Base-by-base conservation (phyloP, 1,284 basidiomycete species). In the Cystobasidium sp. region DNA sequence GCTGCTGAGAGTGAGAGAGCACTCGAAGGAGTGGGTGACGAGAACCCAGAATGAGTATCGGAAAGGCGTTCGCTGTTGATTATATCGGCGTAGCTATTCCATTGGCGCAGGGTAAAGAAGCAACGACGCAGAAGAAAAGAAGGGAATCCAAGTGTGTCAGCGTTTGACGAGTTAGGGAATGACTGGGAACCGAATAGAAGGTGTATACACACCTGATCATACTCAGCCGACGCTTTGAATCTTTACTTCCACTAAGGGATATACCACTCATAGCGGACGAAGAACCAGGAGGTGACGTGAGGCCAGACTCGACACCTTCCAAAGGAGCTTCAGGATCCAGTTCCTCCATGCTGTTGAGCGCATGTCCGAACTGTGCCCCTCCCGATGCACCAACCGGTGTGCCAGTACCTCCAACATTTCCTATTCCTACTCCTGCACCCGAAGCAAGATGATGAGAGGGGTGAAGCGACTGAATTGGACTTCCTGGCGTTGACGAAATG, bases 11-110 rank as follows among this genome's bases (percentile, higher is more conserved):
- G 47, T 8, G 64, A 66, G 7, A 66, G 22, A n/a, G 64, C 51
- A 47, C 64, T 66, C 14, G 64, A 66, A 39, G 64, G 49, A 51
- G 64, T 53, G 53, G 64, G 64, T 10, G 64, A 66, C 6, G 64
- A 66, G 31, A 66, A 51, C 16, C 64, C 64, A 47, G 66, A 68
- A 47, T 56, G 55, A 3, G 66, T 41, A 22, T 56, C 66, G 14
- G 66, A 68, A 16, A 68, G n/a, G 31, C 68, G 18, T 52, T 70
- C 68, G 14, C 56, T 47, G 31, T 70, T 70, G 68, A 70, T 70
- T 22, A 70, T 70, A 41, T 70, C 68, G 58, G 68, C 68, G 37
- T 61, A 62, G 47, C 68, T 70, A 31, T 10, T 10, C 10, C 18
- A 44, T 16, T 16, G 9, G 52, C 37, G 24, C 20, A 65, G 41